phyloP scores from a whole-genome alignment of 2,329 filamentous ascomycete genomes.

The Cercospora nicotianae region DNA sequence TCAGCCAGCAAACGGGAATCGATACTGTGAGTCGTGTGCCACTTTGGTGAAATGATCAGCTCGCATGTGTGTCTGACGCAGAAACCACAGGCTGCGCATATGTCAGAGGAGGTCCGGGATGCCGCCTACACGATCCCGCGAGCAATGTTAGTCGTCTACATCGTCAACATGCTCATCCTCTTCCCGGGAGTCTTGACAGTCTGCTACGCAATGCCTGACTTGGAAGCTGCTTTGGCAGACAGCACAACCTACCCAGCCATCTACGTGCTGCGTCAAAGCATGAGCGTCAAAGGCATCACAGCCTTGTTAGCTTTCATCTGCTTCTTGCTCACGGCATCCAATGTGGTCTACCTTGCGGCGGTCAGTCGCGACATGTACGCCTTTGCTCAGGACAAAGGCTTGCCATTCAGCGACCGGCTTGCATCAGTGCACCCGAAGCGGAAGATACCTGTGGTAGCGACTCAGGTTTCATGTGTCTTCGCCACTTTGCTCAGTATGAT shows the following conservation, averaged over 20 bases:
- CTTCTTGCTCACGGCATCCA: conserved; percentile 16
- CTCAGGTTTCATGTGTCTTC: conserved; percentile 53
- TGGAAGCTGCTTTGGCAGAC: conserved; percentile 24
- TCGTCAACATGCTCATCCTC: conserved; percentile 48
- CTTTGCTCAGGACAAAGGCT: conserved; percentile 42
- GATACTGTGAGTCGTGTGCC: conserved; percentile 17
- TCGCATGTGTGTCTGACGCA: not conserved
- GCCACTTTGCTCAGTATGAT: conserved; percentile 42
- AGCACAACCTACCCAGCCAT: conserved; percentile 42
- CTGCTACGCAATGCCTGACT: conserved; percentile 36
- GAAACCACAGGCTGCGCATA: conserved; percentile 24
- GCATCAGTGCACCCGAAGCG: conserved; percentile 22
- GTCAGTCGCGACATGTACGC: conserved; percentile 29
- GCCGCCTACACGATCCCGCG: conserved; percentile 31
- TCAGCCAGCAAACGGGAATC: conserved; percentile 27
- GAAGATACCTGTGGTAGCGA: conserved; percentile 26
- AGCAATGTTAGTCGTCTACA: conserved; percentile 38
- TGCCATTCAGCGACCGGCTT: conserved; percentile 41
- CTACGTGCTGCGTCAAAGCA: conserved; percentile 35
- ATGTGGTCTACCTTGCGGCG: conserved; percentile 24
- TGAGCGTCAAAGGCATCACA: conserved; percentile 23
- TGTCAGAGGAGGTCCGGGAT: conserved; percentile 33
- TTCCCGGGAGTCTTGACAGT: conserved; percentile 45
- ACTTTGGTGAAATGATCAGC: not conserved
- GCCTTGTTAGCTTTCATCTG: conserved; percentile 20